Conservation (phyloP, 108 stramenopile genomes). For the Nannochloropsis gaditana region DNA sequence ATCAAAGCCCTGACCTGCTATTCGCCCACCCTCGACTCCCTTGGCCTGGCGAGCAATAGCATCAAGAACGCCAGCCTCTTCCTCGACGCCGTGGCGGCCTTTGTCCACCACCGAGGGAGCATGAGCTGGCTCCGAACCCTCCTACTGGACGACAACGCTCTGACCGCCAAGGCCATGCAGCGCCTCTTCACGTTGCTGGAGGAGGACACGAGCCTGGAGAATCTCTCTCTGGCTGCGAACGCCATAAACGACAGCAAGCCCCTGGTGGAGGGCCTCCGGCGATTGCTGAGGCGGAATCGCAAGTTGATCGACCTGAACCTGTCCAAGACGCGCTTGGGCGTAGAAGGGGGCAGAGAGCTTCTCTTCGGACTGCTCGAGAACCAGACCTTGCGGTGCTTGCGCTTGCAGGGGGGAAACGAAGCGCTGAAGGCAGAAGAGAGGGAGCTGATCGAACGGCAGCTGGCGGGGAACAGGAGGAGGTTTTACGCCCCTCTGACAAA, state of each 20-base stretch:
- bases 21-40: not conserved
- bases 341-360: not conserved
- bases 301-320: not conserved
- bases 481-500: not conserved
- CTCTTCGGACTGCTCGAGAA: not conserved
- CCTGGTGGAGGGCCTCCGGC: not conserved
- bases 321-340: not conserved
- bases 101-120: not conserved
- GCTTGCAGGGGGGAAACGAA: not conserved
- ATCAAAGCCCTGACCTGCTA: not conserved
- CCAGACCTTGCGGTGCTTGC: not conserved
- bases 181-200: not conserved
- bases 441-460: constrained; percentile 3
- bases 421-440: not conserved
- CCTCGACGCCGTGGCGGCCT: not conserved
- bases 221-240: not conserved
- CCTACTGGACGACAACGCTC: not conserved
- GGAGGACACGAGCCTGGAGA: not conserved
- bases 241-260: not conserved
- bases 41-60: not conserved
- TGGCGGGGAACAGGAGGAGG: not conserved
- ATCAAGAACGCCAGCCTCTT: not conserved
- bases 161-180: not conserved
- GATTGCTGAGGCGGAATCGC: not conserved
- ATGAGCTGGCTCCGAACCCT: not conserved